Base-by-base conservation (phyloP, 495 filamentous ascomycete species). In the Chlorociboria aeruginascens region DNA sequence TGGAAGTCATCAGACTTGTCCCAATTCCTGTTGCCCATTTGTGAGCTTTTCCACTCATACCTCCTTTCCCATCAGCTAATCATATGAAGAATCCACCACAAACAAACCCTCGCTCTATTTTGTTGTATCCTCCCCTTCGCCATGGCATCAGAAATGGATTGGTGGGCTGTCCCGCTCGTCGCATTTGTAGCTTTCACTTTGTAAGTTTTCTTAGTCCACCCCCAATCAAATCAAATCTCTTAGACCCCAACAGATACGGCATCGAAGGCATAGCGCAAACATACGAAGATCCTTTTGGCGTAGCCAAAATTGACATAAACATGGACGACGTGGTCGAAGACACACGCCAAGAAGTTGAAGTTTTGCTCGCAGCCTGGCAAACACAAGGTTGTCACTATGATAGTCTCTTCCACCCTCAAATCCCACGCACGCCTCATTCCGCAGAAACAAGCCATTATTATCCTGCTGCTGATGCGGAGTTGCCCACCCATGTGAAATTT, bases 251-350 rank as follows among this genome's bases (percentile, higher is more conserved):
- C 14, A 55, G 53, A 44, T 54, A 58, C 38, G 61, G 79, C 1
- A 88, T 88, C 45, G 83, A 79, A 2, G 77, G 57, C 16, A 60
- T 60, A 35, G 57, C 57, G 7, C 36, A 48, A 41, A 54, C 57
- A 6, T 67, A 86, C 7, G 83, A 88, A 56, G 83, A 88, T 57
- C 83, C 83, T 0, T 86, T 88, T 60, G 82, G 83, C 7, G 52
- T 55, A 6, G 82, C 85, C 51, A 74, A 74, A 51, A 86, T 85
- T 48, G 83, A 86, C 60, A 86, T 88, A 63, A 83, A 83, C 58
- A 83, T 86, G 74, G 83, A 86, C 58, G 81, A 73, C 9, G 76
- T 86, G 46, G 77, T 82, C 7, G 77, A 81, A 40, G 83, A 88
- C 58, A 66, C 75, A 33, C 68, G 77, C 45, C 70, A 63, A 33